phyloP scores from a whole-genome alignment of 768 basidiomycete genomes.

The Pholiota microspora region DNA sequence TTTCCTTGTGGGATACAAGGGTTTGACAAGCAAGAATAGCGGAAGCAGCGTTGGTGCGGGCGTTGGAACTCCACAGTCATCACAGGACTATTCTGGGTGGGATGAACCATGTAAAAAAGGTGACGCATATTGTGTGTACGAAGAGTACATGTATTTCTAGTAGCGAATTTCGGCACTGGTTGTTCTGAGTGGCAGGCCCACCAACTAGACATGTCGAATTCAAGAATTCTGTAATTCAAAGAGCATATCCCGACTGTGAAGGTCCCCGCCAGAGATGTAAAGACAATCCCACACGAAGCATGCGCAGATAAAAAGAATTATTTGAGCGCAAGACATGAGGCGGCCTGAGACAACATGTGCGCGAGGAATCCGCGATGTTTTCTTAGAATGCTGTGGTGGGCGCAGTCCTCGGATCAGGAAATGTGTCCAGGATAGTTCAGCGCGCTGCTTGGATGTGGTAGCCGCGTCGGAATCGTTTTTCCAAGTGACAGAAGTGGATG shows the following conservation, averaged over 20 bases:
- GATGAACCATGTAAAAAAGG: slow-evolving; percentile 51
- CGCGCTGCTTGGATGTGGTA: background rate
- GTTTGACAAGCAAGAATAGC: slow-evolving; percentile 28
- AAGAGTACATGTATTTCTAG: slow-evolving; percentile 46
- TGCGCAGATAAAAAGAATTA: background rate
- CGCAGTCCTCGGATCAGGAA: slow-evolving; percentile 3
- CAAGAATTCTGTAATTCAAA: background rate
- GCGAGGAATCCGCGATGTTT: no score
- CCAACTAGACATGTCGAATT: background rate
- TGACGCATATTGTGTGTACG: slow-evolving; percentile 66
- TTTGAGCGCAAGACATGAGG: background rate
- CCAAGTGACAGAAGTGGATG: background rate
- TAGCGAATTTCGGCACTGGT: background rate
- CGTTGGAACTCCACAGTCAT: slow-evolving; percentile 11
- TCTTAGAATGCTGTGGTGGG: no score
- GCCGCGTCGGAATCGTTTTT: background rate
- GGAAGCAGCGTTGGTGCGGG: slow-evolving; percentile 22
- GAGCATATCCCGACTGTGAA: background rate
- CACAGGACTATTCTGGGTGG: slow-evolving; percentile 15
- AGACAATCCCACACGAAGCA: background rate
- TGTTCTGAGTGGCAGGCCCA: background rate
- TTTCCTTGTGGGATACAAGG: slow-evolving; percentile 43
- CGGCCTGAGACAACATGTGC: background rate
- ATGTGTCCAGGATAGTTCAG: background rate
- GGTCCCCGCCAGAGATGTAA: background rate